These are phyloP conservation scores for Didymellaceae sp. DNA, from an alignment of 2,329 filamentous ascomycete genomes.

Conservation along the genomic window DNA sequence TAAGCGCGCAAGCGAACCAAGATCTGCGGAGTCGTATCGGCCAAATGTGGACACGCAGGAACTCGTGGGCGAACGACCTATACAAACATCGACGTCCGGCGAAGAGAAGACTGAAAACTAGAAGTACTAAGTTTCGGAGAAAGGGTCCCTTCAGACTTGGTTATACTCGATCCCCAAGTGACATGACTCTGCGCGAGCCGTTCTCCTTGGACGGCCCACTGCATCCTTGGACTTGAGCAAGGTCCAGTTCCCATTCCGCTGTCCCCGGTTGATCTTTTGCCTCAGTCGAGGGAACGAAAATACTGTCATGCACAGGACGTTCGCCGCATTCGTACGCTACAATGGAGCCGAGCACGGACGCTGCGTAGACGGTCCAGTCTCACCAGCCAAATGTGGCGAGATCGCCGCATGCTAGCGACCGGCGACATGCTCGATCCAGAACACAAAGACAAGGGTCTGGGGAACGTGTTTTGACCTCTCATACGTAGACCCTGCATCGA, in stretches of 20 bases:
- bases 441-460: constrained; percentile 1
- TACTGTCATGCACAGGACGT: constrained; percentile 8
- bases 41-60: background rate
- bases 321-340: constrained; percentile 6
- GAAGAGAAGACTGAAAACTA: constrained; percentile 6
- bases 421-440: constrained; percentile 2
- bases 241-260: constrained; percentile 3
- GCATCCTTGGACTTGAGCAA: background rate
- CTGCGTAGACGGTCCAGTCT: background rate
- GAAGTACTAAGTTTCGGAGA: constrained; percentile 8
- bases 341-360: constrained; percentile 5
- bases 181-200: constrained; percentile 15
- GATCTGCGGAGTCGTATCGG: background rate
- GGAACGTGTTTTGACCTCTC: constrained; percentile 4
- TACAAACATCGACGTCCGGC: constrained; percentile 1
- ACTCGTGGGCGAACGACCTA: background rate
- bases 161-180: background rate
- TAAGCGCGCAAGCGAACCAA: background rate
- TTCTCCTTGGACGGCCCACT: constrained; percentile 14
- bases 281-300: constrained; percentile 2
- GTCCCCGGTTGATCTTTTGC: constrained; percentile 14
- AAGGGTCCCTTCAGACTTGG: constrained; percentile 6
- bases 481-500: constrained; percentile 1
- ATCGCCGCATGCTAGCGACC: constrained; percentile 5
- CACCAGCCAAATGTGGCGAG: constrained; percentile 5